phyloP scores from a whole-genome alignment of 108 stramenopile genomes.

The Conticribra guillardii region DNA sequence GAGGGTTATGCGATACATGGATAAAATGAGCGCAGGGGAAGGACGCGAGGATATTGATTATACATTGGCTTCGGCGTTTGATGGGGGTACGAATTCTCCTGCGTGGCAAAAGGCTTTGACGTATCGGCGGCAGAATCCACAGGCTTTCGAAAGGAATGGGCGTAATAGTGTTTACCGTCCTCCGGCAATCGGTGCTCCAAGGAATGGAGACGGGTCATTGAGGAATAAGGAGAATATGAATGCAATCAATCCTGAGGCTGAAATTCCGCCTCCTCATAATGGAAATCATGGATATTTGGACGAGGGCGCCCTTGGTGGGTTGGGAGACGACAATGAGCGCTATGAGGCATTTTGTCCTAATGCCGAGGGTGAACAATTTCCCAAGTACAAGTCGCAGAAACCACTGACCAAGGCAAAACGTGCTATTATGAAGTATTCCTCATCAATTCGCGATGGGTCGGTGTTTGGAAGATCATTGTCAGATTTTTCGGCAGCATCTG shows the following conservation, averaged over 20 bases:
- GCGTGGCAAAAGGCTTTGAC: conserved; percentile 44
- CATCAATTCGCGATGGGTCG: conserved; percentile 60
- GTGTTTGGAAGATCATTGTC: conserved; percentile 73
- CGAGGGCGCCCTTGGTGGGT: background rate
- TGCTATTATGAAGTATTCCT: conserved; percentile 73
- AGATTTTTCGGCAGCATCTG: conserved; percentile 45
- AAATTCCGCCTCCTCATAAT: conserved; percentile 15
- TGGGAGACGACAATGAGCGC: background rate
- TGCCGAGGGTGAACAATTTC: background rate
- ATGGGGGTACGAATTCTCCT: conserved; percentile 26
- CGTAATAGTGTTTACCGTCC: conserved; percentile 17
- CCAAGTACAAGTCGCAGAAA: background rate
- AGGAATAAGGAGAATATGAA: background rate
- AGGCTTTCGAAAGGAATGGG: background rate
- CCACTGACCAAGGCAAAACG: conserved; percentile 63
- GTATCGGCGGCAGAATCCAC: conserved; percentile 13
- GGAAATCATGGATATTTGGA: conserved; percentile 6
- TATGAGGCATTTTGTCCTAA: conserved; percentile 5
- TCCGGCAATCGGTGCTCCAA: conserved; percentile 41
- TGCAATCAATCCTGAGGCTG: conserved; percentile 29
- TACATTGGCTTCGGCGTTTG: conserved; percentile 77
- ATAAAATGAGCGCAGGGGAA: conserved; percentile 82
- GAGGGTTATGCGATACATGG: conserved; percentile 82
- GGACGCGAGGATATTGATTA: conserved; percentile 86
- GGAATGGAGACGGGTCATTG: conserved; percentile 22